These are phyloP conservation scores for Linum lewisii DNA, from an alignment of 345 rosid species.

Conservation along the genomic window DNA sequence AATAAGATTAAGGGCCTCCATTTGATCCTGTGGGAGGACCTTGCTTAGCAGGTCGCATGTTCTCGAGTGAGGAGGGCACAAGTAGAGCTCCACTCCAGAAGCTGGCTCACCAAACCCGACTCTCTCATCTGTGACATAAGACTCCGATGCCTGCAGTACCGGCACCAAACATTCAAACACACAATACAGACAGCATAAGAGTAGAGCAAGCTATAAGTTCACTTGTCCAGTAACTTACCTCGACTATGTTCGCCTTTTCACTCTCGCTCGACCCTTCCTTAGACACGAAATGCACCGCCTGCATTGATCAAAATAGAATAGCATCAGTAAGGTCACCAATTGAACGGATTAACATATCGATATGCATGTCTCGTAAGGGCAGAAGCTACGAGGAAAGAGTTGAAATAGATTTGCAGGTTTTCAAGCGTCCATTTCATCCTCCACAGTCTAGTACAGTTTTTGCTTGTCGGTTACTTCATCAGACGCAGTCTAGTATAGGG, in stretches of 20 bases:
- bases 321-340: background rate
- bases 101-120: constrained; percentile 89
- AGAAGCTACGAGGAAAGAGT: no score
- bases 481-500: no score
- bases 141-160: constrained; percentile 52
- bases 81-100: constrained; percentile 68
- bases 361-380: no score
- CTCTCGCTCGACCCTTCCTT: constrained; percentile 52
- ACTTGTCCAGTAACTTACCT: constrained; percentile 30
- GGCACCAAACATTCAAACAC: background rate
- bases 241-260: constrained; percentile 45
- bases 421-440: no score
- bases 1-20: constrained; percentile 46
- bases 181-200: background rate
- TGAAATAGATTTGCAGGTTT: background rate
- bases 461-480: no score
- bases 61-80: constrained; percentile 70
- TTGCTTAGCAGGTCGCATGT: constrained; percentile 51
- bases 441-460: no score
- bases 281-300: constrained; percentile 66
- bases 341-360: no score
- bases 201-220: background rate
- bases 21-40: constrained; percentile 61
- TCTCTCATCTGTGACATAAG: constrained; percentile 64
- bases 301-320: constrained; percentile 13